Percentiles rank a stretch among this genome's conserved stretches.
phyloP scores from a whole-genome alignment of 2,329 filamentous ascomycete species.

The Colletotrichum caudatum region DNA sequence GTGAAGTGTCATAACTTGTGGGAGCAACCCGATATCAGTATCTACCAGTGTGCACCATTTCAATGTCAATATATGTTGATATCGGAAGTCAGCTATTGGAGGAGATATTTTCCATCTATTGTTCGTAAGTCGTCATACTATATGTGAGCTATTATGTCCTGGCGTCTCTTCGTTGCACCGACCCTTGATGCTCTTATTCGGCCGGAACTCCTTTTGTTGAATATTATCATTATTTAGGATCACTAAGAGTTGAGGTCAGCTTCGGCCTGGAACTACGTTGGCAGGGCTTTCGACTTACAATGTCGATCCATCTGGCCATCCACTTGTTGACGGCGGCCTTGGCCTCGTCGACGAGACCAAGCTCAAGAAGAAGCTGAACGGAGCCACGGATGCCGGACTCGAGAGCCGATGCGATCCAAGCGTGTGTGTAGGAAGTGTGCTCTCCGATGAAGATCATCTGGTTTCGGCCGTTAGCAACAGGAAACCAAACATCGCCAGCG shows the following conservation, averaged over 20 bases:
- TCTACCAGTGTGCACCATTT: neutral
- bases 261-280: neutral
- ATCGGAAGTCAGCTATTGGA: neutral
- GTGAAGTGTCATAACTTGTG: neutral
- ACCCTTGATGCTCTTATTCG: neutral
- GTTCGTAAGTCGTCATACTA: conserved; percentile 34
- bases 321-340: conserved; percentile 73
- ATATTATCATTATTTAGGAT: conserved; percentile 15
- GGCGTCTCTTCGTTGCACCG: neutral
- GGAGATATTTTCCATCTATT: conserved; percentile 2
- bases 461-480: neutral
- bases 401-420: conserved; percentile 76
- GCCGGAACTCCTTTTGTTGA: neutral
- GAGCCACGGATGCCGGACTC: conserved; percentile 76
- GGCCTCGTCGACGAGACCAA: conserved; percentile 77
- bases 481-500: neutral
- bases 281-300: conserved; percentile 47
- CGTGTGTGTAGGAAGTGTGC: conserved; percentile 78
- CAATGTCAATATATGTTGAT: neutral
- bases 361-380: conserved; percentile 71
- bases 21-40: no score
- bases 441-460: conserved; percentile 76
- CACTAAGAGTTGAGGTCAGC: conserved; percentile 15
- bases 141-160: conserved; percentile 10
- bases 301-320: conserved; percentile 76